These are phyloP conservation scores for Angophora floribunda DNA, from an alignment of 345 rosid species.

Conservation along the genomic window DNA sequence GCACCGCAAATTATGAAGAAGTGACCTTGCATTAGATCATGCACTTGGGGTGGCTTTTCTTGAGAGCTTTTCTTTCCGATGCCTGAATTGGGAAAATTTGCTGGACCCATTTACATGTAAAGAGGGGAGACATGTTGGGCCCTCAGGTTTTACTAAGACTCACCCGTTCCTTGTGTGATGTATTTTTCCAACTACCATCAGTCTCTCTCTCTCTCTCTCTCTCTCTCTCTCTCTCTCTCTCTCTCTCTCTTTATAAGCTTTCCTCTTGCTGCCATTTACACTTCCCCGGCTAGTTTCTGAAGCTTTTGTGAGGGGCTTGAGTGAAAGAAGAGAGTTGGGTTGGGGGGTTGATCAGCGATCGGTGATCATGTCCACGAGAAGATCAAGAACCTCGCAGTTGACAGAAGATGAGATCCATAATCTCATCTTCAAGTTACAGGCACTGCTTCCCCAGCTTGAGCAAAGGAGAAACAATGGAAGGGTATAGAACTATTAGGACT, in stretches of 20 bases:
- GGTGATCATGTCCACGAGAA: conserved; percentile 7
- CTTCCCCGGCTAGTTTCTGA: conserved; percentile 1
- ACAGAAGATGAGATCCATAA: conserved; percentile 5
- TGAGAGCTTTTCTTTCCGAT: background rate
- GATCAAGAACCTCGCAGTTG: conserved; percentile 6
- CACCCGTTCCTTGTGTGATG: background rate
- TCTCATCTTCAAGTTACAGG: conserved; percentile 12
- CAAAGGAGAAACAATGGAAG: conserved; percentile 1
- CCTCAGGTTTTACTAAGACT: background rate
- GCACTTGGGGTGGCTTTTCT: background rate
- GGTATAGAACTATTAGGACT: conserved; percentile 1
- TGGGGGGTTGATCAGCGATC: background rate
- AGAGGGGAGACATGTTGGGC: conserved; percentile 6
- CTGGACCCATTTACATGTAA: background rate
- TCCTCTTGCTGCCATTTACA: background rate
- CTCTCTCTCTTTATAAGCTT: conserved; percentile 9
- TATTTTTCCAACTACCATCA: background rate
- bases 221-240: background rate
- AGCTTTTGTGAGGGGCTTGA: background rate
- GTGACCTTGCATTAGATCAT: background rate
- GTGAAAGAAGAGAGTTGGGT: background rate
- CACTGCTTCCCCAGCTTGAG: conserved; percentile 10
- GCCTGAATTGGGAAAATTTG: background rate
- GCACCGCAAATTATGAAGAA: background rate
- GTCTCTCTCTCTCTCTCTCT: background rate